Percentiles rank a stretch among this genome's conserved stretches.
Conservation (phyloP, 768 basidiomycete species). For the Tulasnella sp. region DNA sequence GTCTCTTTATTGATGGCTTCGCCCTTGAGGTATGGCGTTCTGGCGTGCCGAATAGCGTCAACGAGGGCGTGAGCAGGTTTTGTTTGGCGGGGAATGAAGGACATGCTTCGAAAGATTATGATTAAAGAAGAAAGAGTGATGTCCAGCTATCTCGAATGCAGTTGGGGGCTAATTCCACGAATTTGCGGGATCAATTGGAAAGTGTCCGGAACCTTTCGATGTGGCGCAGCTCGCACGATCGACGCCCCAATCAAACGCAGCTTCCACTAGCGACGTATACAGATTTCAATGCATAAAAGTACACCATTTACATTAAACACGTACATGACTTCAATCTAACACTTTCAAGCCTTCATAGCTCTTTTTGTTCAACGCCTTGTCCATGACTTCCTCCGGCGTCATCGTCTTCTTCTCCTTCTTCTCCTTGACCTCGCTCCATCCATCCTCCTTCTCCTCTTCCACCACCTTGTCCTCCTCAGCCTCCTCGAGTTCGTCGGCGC, state of each 20-base stretch:
- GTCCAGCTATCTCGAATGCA: too few relatives aligned
- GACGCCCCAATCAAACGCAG: neutral
- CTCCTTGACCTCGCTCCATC: constrained; percentile 29
- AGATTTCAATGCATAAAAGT: neutral
- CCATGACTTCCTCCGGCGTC: constrained; percentile 32
- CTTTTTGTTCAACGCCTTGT: constrained; percentile 26
- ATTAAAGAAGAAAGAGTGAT: neutral
- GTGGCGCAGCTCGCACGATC: neutral
- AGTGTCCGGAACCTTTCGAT: too few relatives aligned
- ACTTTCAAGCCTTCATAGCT: constrained; percentile 55
- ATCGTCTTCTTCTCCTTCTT: constrained; percentile 30
- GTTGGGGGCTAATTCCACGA: neutral
- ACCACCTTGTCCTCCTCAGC: constrained; percentile 24
- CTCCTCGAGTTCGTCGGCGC: constrained; percentile 36
- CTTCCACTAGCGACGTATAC: neutral
- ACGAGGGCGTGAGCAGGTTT: neutral
- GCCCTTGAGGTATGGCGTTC: neutral
- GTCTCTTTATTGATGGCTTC: neutral
- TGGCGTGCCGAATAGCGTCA: neutral
- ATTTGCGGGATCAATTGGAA: neutral
- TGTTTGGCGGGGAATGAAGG: neutral
- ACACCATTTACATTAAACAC: too few relatives aligned
- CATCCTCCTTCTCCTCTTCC: constrained; percentile 32
- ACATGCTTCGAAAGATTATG: neutral
- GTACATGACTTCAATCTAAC: constrained; percentile 45